Base-by-base conservation (phyloP, 495 filamentous ascomycete genomes). In the Aspergillus campestris region DNA sequence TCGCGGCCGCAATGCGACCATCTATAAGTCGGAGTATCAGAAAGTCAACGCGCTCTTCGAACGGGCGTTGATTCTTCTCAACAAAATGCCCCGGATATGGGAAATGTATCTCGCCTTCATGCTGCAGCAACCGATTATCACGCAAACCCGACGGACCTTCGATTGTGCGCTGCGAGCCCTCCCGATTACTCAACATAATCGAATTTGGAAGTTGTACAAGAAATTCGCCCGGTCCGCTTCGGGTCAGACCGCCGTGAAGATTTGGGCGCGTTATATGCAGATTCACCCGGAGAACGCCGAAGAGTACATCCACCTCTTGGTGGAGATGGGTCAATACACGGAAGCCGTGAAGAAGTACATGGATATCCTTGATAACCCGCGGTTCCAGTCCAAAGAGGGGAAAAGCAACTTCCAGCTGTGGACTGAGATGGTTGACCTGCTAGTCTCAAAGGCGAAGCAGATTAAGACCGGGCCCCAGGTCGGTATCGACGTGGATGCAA, bases 11-110 rank as follows among this genome's bases (percentile, higher is more conserved):
- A 96, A 95, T 60, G 79, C 91, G 32, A 86, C 85, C 48, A 79
- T 82, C 32, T 87, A 87, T 64, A 79, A 79, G 28, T 70, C 79
- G 42, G 90, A 97, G 57, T 97, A 84, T 62, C 74, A 78, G 52
- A 96, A 96, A 62, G 90, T 99, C 59, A 97, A 99, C 61, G 78
- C 89, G 38, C 79, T 96, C 28, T 99, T 95, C 56, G 94, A 99
- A 66, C 80, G 88, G 52, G 90, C 94, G 8, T 70, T 99, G 31
- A 86, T 97, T 49, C 75, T 99, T 7, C 78, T 99, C 52, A 96
- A 97, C 71, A 99, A 99, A 67, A 99, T 99, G 94, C 94, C 94
- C 38, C 77, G 80, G 48, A 92, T 97, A 58, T 99, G 94, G 94
- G 89, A 95, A 66, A 89, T 96, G 85, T 99, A 95, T 60, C 80